These are phyloP conservation scores for Alternaria solani DNA, from an alignment of 2,329 filamentous ascomycete genomes.

Conservation along the genomic window DNA sequence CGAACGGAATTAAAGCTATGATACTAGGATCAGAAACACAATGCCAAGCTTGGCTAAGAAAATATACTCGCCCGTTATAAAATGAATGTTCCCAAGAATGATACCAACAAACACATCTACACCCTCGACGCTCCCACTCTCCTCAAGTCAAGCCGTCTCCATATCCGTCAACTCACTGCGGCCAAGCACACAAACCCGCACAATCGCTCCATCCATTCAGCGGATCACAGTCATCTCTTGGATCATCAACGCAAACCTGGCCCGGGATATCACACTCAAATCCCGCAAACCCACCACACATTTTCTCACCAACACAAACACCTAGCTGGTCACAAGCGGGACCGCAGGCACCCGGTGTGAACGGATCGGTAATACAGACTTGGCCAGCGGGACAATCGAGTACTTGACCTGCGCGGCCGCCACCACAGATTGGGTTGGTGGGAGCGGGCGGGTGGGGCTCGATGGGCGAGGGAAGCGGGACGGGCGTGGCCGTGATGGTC, in stretches of 20 bases:
- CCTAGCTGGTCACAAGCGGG: conserved; percentile 43
- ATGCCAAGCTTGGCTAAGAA: not conserved
- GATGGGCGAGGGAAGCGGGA: conserved; percentile 1
- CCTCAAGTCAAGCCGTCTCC: not conserved
- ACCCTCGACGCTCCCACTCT: not conserved
- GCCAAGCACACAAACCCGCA: conserved; percentile 53
- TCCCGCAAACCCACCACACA: conserved; percentile 55
- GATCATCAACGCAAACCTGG: conserved; percentile 55
- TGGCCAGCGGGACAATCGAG: conserved; percentile 24
- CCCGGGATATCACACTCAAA: conserved; percentile 41
- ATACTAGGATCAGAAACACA: not conserved
- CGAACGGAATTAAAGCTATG: not conserved
- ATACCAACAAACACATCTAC: not conserved
- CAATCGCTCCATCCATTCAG: conserved; percentile 54
- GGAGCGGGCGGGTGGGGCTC: conserved; percentile 6
- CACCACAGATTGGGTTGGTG: conserved; percentile 39
- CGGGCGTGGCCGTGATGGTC: not conserved
- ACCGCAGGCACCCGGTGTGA: conserved; percentile 43
- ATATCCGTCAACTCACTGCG: not conserved
- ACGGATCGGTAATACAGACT: conserved; percentile 45
- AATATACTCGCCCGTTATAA: not conserved
- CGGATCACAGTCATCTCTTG: conserved; percentile 54
- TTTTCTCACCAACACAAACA: conserved; percentile 46
- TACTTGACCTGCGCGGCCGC: conserved; percentile 24
- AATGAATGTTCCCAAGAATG: not conserved